Evolutionary conservation across 2,329 filamentous ascomycete genomes (phyloP), one percentile per base, ranked within the genome.

Genomic region (Alternaria brassicicola): DNA sequence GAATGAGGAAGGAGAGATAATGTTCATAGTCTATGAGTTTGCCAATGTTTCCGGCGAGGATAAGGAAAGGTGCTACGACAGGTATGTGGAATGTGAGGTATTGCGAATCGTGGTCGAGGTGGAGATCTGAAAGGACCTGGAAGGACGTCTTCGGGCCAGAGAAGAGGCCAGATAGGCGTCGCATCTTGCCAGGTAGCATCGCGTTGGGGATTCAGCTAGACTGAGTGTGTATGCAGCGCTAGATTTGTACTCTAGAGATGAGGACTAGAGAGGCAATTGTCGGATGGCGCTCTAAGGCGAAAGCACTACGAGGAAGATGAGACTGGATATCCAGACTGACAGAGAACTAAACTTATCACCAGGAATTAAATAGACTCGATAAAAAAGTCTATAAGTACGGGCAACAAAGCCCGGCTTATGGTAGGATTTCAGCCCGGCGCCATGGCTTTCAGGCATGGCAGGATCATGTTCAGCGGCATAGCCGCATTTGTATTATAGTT

Each of bases 1-100:
- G 67, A 13, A 73, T 58, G 3, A 76, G 63, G 52, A 74, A 73
- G 2, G 68, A 69, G 13, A 72, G 68, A 47, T 73, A 75, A 19
- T 67, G 50, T 13, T 73, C 68, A 43, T 75, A 74, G 60, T 75
- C 72, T 15, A 62, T 56, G 4, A 75, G 59, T n/a, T 68, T 68
- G 15, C 73, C 72, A 15, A 73, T 67, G 52, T 75, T 72, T 19
- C 73, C 72, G 1, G 66, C 71, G 13, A 75, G 72, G 26, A 74
- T 71, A 1, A 75, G 51, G 41, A 69, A 69, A 1, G 70, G 67
- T 5, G 72, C 71, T 12, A 57, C 55, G 13, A 69, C 64, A 0
- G 71, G 71, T 36, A 75, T 67, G 63, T 74, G 66, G 57, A 74
- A 75, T 10, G 69, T 65, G 15, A 70, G 64, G 50, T 75, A 74